phyloP scores from a whole-genome alignment of 352 stramenopile genomes.

The Phytophthora capsici region DNA sequence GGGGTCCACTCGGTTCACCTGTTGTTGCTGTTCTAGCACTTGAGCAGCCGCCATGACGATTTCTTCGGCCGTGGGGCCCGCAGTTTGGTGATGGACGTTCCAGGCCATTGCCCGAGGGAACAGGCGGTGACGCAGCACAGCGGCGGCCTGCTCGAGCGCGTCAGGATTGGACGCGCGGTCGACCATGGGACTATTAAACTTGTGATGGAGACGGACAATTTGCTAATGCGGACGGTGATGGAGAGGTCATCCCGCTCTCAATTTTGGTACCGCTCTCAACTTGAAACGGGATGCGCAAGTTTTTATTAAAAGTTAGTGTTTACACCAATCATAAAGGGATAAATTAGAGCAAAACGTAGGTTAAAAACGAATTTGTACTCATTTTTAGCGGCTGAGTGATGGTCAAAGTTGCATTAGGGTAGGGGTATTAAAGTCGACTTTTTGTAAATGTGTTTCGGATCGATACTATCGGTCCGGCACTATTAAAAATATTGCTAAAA shows the following conservation, averaged over 20 bases:
- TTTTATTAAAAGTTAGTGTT: neutral
- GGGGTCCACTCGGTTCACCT: slow-evolving; percentile 2
- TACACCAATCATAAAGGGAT: neutral
- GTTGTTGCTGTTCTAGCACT: slow-evolving; percentile 18
- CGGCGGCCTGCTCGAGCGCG: slow-evolving; percentile 27
- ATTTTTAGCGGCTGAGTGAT: slow-evolving; percentile 22
- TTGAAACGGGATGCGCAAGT: too few relatives aligned
- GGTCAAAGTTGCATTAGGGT: slow-evolving; percentile 10
- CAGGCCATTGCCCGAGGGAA: slow-evolving; percentile 73
- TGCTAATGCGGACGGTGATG: slow-evolving; percentile 1
- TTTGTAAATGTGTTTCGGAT: neutral
- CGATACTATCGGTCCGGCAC: too few relatives aligned
- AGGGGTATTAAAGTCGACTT: neutral
- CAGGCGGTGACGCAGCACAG: slow-evolving; percentile 58
- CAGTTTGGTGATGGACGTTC: slow-evolving; percentile 46
- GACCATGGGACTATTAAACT: slow-evolving; percentile 8
- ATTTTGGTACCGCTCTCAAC: neutral
- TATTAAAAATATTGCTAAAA: too few relatives aligned
- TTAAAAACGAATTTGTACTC: neutral
- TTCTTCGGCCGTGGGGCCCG: slow-evolving; percentile 15
- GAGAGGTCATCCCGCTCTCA: neutral
- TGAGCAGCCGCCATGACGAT: slow-evolving; percentile 14
- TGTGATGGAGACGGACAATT: slow-evolving; percentile 19
- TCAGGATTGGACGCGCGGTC: slow-evolving; percentile 7
- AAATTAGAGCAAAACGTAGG: neutral